Percentiles rank a stretch among this genome's conserved stretches.
phyloP scores from a whole-genome alignment of 1,139 yeast species.

The Yamadazyma triangularis region DNA sequence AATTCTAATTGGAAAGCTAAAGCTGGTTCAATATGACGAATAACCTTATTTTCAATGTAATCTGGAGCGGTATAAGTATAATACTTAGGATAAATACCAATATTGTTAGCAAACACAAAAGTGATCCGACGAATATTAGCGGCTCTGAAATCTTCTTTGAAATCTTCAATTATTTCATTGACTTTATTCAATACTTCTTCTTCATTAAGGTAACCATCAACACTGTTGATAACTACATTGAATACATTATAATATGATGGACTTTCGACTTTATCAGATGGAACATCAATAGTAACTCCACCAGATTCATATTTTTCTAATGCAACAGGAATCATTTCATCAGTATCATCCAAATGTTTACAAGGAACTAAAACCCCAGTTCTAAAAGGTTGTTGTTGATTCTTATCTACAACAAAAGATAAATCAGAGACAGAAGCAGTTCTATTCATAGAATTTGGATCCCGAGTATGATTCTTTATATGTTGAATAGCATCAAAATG shows the following conservation, averaged over 20 bases:
- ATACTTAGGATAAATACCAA: slow-evolving; percentile 90
- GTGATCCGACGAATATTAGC: slow-evolving; percentile 88
- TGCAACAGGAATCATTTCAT: slow-evolving; percentile 74
- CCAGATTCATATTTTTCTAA: slow-evolving; percentile 63
- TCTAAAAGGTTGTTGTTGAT: slow-evolving; percentile 55
- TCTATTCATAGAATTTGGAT: slow-evolving; percentile 52
- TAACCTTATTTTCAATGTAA: slow-evolving; percentile 78
- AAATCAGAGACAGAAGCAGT: slow-evolving; percentile 92
- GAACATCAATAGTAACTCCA: slow-evolving; percentile 20
- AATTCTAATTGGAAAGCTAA: slow-evolving; percentile 95
- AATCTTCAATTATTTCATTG: slow-evolving; percentile 61
- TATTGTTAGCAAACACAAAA: slow-evolving; percentile 76
- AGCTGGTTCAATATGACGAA: slow-evolving; percentile 98
- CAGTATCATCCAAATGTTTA: slow-evolving; percentile 82
- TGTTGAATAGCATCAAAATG: slow-evolving; percentile 64
- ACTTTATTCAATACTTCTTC: slow-evolving; percentile 62
- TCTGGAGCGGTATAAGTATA: slow-evolving; percentile 91
- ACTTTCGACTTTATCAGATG: slow-evolving; percentile 31
- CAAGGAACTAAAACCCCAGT: slow-evolving; percentile 86
- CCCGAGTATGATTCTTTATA: slow-evolving; percentile 31
- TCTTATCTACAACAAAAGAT: slow-evolving; percentile 72
- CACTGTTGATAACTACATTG: slow-evolving; percentile 68
- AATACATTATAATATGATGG: slow-evolving; percentile 65
- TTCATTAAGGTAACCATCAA: slow-evolving; percentile 73
- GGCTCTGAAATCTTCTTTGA: slow-evolving; percentile 61